Percentiles rank a stretch among this genome's conserved stretches.
Conservation (phyloP, 1,284 basidiomycete species). For the Fomitopsis palustris region DNA sequence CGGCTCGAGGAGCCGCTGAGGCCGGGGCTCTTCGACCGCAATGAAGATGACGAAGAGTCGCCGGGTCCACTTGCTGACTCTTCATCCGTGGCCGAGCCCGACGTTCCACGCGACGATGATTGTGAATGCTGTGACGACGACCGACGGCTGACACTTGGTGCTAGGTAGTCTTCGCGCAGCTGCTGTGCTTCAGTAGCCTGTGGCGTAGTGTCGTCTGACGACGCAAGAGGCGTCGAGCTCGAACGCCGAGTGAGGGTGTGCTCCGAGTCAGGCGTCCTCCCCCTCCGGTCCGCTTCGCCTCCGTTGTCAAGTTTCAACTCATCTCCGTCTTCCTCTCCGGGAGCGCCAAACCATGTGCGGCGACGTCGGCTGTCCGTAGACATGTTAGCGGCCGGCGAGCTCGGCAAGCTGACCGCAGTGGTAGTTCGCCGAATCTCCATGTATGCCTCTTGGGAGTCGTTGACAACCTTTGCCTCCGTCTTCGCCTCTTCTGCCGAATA, state of each 20-base stretch:
- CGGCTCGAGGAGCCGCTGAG: slow-evolving; percentile 10
- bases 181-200: slow-evolving; percentile 1
- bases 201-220: slow-evolving; percentile 1
- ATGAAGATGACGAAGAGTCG: slow-evolving; percentile 18
- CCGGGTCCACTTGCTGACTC: slow-evolving; percentile 19
- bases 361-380: slow-evolving; percentile 18
- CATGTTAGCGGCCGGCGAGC: slow-evolving; percentile 13
- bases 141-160: slow-evolving; percentile 13
- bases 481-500: slow-evolving; percentile 30
- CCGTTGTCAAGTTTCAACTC: slow-evolving; percentile 13
- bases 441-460: slow-evolving; percentile 7
- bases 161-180: slow-evolving; percentile 10
- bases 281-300: slow-evolving; percentile 7
- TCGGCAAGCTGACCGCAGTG: slow-evolving; percentile 9
- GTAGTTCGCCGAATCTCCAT: slow-evolving; percentile 16
- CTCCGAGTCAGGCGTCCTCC: slow-evolving; percentile 5
- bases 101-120: slow-evolving; percentile 18
- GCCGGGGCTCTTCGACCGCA: slow-evolving; percentile 20
- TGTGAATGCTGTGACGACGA: slow-evolving; percentile 25
- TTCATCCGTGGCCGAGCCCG: slow-evolving; percentile 17
- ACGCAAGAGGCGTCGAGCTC: slow-evolving; percentile 14
- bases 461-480: slow-evolving; percentile 4
- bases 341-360: slow-evolving; percentile 37
- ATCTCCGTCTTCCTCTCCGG: slow-evolving; percentile 24
- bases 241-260: slow-evolving; percentile 11